Percentiles rank a stretch among this genome's conserved stretches.
These are phyloP conservation scores for Cyclospora cayetanensis DNA, from an alignment of 169 alveolate species.

Conservation along the genomic window DNA sequence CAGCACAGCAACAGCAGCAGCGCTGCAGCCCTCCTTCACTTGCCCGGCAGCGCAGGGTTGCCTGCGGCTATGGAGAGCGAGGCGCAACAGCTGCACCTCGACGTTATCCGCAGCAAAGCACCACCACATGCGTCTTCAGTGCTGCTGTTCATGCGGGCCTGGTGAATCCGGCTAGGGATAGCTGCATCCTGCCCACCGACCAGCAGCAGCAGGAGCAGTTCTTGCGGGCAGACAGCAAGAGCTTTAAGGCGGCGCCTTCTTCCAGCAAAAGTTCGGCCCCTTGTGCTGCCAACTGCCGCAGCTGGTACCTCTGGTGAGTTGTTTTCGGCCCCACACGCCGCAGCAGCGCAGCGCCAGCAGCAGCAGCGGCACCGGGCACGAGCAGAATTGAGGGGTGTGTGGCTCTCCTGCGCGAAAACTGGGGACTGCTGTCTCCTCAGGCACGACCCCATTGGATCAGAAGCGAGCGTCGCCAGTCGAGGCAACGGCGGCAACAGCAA, in stretches of 20 bases:
- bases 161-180: conserved; percentile 12
- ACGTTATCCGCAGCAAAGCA: neutral
- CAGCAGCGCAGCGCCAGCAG: neutral
- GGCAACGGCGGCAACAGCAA: conserved; percentile 54
- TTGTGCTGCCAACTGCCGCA: neutral
- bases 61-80: conserved; percentile 43
- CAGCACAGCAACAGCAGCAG: conserved; percentile 16
- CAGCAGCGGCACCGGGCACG: neutral
- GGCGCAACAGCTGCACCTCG: conserved; percentile 31
- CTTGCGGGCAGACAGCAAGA: neutral
- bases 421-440: neutral
- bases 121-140: conserved; percentile 29
- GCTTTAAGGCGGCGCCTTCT: neutral
- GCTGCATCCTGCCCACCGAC: conserved; percentile 8
- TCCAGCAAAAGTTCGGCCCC: neutral
- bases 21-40: conserved; percentile 6
- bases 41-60: conserved; percentile 11
- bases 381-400: neutral
- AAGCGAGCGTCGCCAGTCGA: conserved; percentile 25
- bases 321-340: neutral
- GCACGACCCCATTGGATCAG: conserved; percentile 41
- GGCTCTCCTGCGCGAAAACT: neutral
- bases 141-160: conserved; percentile 60
- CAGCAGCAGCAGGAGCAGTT: conserved; percentile 22
- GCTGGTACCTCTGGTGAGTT: conserved; percentile 40